These are phyloP conservation scores for Ministeria vibrans DNA, from an alignment of 78 protist species.

Conservation along the genomic window DNA sequence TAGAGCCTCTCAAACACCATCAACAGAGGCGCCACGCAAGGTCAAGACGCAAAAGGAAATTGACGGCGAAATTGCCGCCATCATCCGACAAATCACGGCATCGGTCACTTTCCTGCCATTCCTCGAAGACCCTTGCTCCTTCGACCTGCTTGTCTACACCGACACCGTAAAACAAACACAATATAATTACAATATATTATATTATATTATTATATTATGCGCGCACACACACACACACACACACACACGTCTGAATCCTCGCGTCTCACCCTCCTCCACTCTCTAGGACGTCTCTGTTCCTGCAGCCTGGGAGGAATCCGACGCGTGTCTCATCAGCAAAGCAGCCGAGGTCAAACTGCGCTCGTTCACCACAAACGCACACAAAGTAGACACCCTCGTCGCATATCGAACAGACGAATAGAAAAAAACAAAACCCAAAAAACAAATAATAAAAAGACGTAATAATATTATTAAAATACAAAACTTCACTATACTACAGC, in stretches of 20 bases:
- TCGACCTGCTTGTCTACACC: conserved; percentile 95
- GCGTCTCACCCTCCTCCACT: not conserved
- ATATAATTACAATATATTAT: not conserved
- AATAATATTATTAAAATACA: too few relatives aligned
- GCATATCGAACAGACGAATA: too few relatives aligned
- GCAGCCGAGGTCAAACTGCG: conserved; percentile 81
- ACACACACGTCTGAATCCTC: not conserved
- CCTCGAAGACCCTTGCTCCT: conserved; percentile 75
- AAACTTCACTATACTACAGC: too few relatives aligned
- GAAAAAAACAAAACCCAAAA: too few relatives aligned
- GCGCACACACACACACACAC: not conserved
- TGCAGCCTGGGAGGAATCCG: conserved; percentile 88
- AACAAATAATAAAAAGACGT: too few relatives aligned
- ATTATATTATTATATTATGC: not conserved
- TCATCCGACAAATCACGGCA: conserved; percentile 95
- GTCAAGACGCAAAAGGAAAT: conserved; percentile 58
- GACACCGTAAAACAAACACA: conserved; percentile 48
- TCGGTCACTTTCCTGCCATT: conserved; percentile 91
- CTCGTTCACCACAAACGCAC: conserved; percentile 86
- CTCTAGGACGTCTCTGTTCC: conserved; percentile 29
- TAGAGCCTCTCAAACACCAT: not conserved
- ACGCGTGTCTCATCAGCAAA: conserved; percentile 79
- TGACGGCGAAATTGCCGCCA: conserved; percentile 87
- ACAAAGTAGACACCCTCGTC: conserved; percentile 14
- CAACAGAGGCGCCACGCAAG: too few relatives aligned